Base-by-base conservation (phyloP, 2,329 filamentous ascomycete genomes). In the Fusarium chuoi region DNA sequence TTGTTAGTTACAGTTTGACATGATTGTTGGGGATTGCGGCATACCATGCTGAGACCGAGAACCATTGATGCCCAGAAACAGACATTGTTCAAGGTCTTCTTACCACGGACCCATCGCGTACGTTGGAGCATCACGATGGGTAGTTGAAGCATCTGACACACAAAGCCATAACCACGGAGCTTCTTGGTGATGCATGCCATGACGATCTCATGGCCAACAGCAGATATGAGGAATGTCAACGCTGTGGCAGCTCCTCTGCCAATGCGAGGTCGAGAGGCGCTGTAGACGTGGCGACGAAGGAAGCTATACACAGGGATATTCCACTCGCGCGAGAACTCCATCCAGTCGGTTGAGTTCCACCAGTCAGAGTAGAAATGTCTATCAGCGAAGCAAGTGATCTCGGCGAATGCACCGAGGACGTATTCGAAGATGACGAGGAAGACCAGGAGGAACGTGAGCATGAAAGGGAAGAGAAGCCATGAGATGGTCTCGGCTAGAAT, bases 381-480 rank as follows among this genome's bases (percentile, higher is more conserved):
- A 82, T 98, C 96, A 59, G 93, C 96, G 82, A 98, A 98, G 77
- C 92, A 89, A 24, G 95, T 98, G 75, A 98, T 93, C 82, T 99
- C 96, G 20, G 95, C 96, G 79, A 97, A 98, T 54, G 95, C 95
- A 65, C 96, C 96, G 39, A 98, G 90, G 17, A 98, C 89, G 82
- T 98, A 99, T 82, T 99, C 96, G 82, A 98, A 99, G 78, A 98
- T 98, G 82, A 98, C 95, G 66, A 99, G 91, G 85, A 99, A 99
- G 62, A 98, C 95, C 54, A 98, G 90, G 9, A 98, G 86, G 81
- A 98, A 97, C 8, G 92, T 97, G 70, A 98, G 88, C 94, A 98
- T 98, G 83, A 98, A 99, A 7, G 96, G 96, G 83, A 98, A 98
- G 28, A 99, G 89, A 24, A 99, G 90, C 87, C 94, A 91, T 65